Conservation (phyloP, 305 asterid species). For the Fraxinus nigra region DNA sequence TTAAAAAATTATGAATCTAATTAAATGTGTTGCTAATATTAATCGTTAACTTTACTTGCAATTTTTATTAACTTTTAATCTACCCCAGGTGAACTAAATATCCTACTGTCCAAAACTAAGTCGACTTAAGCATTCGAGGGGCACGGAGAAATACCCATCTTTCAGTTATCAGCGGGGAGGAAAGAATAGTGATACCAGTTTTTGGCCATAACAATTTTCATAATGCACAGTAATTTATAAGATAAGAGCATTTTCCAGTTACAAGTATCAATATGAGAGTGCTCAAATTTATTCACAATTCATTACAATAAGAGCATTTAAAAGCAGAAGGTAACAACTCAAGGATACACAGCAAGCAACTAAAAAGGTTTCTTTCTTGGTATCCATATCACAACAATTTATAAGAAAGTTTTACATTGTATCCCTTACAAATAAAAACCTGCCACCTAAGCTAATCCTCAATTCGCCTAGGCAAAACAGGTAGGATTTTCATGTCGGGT, state of each 20-base stretch:
- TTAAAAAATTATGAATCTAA: not conserved
- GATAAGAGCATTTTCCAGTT: not conserved
- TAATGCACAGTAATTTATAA: not conserved
- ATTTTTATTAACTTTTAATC: no score
- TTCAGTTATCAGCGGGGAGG: not conserved
- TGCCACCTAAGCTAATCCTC: not conserved
- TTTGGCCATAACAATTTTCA: not conserved
- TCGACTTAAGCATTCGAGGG: no score
- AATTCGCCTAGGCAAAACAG: not conserved
- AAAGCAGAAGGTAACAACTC: not conserved
- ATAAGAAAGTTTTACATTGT: no score
- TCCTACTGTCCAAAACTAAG: no score
- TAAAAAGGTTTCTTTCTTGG: not conserved
- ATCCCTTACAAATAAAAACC: not conserved
- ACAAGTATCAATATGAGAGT: not conserved
- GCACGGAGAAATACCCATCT: not conserved
- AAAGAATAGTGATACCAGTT: not conserved
- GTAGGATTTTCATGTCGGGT: not conserved
- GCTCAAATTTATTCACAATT: not conserved
- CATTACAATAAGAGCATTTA: no score
- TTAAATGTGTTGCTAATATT: no score
- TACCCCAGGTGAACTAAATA: no score
- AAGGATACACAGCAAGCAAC: not conserved
- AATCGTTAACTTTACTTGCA: no score
- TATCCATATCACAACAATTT: not conserved